Evolutionary conservation across 1,284 basidiomycete species (phyloP).

Genomic region (Ceratobasidium theobromae): DNA sequence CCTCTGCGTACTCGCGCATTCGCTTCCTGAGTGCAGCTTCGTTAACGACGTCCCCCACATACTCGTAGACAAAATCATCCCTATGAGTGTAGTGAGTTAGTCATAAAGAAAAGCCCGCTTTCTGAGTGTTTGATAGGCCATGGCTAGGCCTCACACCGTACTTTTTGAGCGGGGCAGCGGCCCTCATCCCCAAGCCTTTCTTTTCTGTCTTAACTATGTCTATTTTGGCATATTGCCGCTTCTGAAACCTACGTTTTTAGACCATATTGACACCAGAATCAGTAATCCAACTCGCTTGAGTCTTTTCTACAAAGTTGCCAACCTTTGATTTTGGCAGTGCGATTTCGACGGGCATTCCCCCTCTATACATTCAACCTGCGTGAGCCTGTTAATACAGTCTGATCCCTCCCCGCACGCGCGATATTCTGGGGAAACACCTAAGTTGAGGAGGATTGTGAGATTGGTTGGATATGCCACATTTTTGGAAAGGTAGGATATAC

Average conservation of each 20-base stretch:
- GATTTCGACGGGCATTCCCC: constrained; percentile 83
- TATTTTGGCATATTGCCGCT: constrained; percentile 80
- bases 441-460: constrained; percentile 1
- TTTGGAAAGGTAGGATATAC: constrained; percentile 54
- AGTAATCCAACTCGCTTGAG: constrained; percentile 1
- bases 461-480: constrained; percentile 21
- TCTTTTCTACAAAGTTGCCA: constrained; percentile 40
- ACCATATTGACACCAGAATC: constrained; percentile 1
- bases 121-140: constrained; percentile 14
- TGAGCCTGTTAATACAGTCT: constrained; percentile 96
- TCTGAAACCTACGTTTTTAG: constrained; percentile 69
- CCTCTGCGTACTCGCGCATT: constrained; percentile 90
- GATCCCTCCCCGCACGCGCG: constrained; percentile 85
- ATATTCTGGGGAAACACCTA: constrained; percentile 52
- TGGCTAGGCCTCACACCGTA: constrained; percentile 48
- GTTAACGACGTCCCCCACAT: constrained; percentile 95
- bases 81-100: constrained; percentile 47
- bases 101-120: background rate
- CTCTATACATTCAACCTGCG: constrained; percentile 92
- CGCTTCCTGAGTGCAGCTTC: constrained; percentile 86
- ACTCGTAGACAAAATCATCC: constrained; percentile 95
- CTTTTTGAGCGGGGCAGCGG: constrained; percentile 69
- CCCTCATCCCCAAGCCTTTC: constrained; percentile 93
- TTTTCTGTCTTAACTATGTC: constrained; percentile 92
- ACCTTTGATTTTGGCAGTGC: constrained; percentile 94